Percentiles rank a stretch among this genome's conserved stretches.
These are phyloP conservation scores for Hygrophila difformis DNA, from an alignment of 257 asterid species.

Conservation along the genomic window DNA sequence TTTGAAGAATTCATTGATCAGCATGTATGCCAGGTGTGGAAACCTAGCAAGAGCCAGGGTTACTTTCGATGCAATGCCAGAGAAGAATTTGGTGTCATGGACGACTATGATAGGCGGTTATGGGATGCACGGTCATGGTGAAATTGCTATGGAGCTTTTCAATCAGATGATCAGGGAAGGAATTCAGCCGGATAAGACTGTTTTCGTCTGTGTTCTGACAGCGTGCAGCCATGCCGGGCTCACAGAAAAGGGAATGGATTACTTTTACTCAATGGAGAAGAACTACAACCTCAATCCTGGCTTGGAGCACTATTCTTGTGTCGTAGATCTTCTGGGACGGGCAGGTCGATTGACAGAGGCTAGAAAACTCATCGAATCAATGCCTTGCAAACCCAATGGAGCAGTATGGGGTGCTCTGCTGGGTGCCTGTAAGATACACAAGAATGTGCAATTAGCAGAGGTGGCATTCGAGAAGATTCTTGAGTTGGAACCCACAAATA, in stretches of 20 bases:
- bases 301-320: conserved; percentile 71
- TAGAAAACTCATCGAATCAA: conserved; percentile 35
- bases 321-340: conserved; percentile 81
- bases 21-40: conserved; percentile 89
- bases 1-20: conserved; percentile 66
- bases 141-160: conserved; percentile 56
- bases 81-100: conserved; percentile 81
- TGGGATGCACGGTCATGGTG: conserved; percentile 83
- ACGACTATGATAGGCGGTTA: conserved; percentile 82
- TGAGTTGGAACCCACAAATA: conserved; percentile 67
- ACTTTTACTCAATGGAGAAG: conserved; percentile 56
- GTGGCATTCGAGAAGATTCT: conserved; percentile 61
- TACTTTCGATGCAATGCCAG: conserved; percentile 47
- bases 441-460: conserved; percentile 61
- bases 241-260: conserved; percentile 55
- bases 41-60: conserved; percentile 54
- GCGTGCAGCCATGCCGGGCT: conserved; percentile 93
- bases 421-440: conserved; percentile 91
- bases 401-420: conserved; percentile 95
- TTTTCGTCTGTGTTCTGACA: conserved; percentile 57
- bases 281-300: conserved; percentile 42
- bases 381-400: conserved; percentile 76
- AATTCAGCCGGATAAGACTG: conserved; percentile 56
- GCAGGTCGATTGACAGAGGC: conserved; percentile 76
- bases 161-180: conserved; percentile 57